Evolutionary conservation across 805 yeast species (phyloP), one percentile per base, ranked within the genome.

Genomic region (Saccharomyces paradoxus): DNA sequence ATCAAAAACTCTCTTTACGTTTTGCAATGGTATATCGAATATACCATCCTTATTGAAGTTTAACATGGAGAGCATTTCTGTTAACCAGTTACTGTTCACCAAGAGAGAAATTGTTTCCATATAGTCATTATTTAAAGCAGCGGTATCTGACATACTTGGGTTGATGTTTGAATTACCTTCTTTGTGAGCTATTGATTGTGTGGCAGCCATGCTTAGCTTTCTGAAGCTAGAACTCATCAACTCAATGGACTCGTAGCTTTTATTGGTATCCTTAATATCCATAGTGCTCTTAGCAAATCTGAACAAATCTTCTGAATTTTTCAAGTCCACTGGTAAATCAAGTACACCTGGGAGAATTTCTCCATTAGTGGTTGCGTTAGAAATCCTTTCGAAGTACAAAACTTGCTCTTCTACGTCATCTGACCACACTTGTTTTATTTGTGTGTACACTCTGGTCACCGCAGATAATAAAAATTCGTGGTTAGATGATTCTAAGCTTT

Each of bases 381-480:
- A 50, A 14, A 60, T 67, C 53, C 77, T 73, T 46, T 75, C 76
- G 17, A 82, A 73, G 14, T 63, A 58, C 30, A 74, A 70, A 5
- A 79, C 69, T 65, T 87, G 89, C n/a, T 70, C 71, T 17, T 78
- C 79, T 26, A 85, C 68, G 57, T 80, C 81, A 57, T 79, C 80
- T 21, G 71, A 70, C 96, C 96, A 89, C 17, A 74, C 72, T 37
- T 68, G 69, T 46, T 70, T 71, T 48, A 82, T 72, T 64, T 79
- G 80, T 29, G 81, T 81, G n/a, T 74, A 70, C 4, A 83, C 59
- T 56, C 80, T 81, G 31, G 73, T 74, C 57, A 85, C 72, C 52
- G 77, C 73, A 44, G 77, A 74, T 55, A 79, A 72, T 22, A 79
- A 70, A 60, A 78, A 88, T 58, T 87, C 96, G 63, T 85, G 90